These are phyloP conservation scores for Magnaporthiopsis poae DNA, from an alignment of 2,329 filamentous ascomycete genomes.

Conservation along the genomic window DNA sequence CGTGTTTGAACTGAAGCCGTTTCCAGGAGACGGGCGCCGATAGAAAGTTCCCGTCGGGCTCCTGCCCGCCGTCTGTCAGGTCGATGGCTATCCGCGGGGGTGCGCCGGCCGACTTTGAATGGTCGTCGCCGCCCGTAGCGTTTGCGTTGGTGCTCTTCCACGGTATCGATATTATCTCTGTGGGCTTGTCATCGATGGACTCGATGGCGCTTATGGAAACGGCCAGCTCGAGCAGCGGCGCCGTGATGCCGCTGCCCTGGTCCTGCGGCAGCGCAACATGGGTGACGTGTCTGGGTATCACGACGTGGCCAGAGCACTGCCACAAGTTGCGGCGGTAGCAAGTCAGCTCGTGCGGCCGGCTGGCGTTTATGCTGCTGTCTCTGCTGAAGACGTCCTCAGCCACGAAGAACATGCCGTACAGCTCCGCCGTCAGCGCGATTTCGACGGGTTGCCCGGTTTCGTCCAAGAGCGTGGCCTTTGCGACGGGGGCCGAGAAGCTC, in stretches of 20 bases:
- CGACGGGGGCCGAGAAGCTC: slow-evolving; percentile 57
- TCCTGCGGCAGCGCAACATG: slow-evolving; percentile 52
- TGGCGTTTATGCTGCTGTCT: slow-evolving; percentile 34
- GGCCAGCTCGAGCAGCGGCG: slow-evolving; percentile 67
- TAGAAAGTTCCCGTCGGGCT: slow-evolving; percentile 67
- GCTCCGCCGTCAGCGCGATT: slow-evolving; percentile 59
- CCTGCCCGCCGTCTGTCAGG: slow-evolving; percentile 45
- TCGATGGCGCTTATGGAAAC: slow-evolving; percentile 78
- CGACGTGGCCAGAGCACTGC: slow-evolving; percentile 83
- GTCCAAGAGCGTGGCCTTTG: slow-evolving; percentile 54
- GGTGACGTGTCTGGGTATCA: slow-evolving; percentile 61
- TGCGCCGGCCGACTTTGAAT: slow-evolving; percentile 34
- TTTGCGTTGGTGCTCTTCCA: slow-evolving; percentile 70
- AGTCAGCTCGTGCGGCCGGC: slow-evolving; percentile 66
- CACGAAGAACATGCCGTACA: slow-evolving; percentile 83
- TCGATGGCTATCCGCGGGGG: slow-evolving; percentile 49
- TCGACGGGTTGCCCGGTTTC: slow-evolving; percentile 55
- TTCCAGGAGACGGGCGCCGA: slow-evolving; percentile 87
- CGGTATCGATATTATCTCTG: slow-evolving; percentile 91
- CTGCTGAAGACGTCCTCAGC: slow-evolving; percentile 69
- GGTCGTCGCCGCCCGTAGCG: slow-evolving; percentile 17
- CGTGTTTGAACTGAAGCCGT: slow-evolving; percentile 86
- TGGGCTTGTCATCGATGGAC: slow-evolving; percentile 81
- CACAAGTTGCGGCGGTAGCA: slow-evolving; percentile 93
- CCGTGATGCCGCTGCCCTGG: slow-evolving; percentile 55